Base-by-base conservation (phyloP, 352 stramenopile species). In the Phytophthora citrophthora region DNA sequence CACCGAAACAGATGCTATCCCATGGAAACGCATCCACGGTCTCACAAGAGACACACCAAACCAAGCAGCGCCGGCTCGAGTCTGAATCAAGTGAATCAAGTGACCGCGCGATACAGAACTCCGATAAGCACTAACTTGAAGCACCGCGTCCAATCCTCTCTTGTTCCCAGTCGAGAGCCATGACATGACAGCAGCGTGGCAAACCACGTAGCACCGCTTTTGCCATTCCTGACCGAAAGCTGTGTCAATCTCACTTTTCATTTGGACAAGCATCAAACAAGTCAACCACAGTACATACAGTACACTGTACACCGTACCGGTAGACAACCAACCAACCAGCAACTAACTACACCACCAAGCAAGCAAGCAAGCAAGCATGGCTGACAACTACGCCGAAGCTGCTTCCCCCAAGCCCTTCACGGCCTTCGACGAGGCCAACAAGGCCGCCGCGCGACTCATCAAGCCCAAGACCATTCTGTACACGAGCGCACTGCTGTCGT, bases 341-440 rank as follows among this genome's bases (percentile, higher is more conserved):
- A 54, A 34, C 29, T n/a, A n/a, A n/a, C n/a, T n/a, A n/a, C n/a
- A 34, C 29, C 12, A 34, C 29, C 8, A 34, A 34, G 29, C 47
- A 16, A 47, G 5, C 18, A 65, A n/a, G n/a, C n/a, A n/a, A n/a
- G n/a, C n/a, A n/a, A n/a, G n/a, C n/a, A n/a, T 65, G 57, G 40
- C 57, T 3, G 57, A 67, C 29, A 34, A 34, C 47, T 69, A 69
- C 61, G 13, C 40, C 3, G 62, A 65, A 45, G 54, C 49, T 11
- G 31, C 29, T 9, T 52, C 62, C 7, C 62, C 62, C n/a, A 64
- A 64, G 54, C 15, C 38, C 24, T 23, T 38, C 20, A 70, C 48
- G 6, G 54, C 64, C 10, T 69, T 69, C 43, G 53, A 69, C 26
- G 64, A 73, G 24, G 58, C 64, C 40, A 73, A 58, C 59, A 73